Evolutionary conservation across 139 green algal species (phyloP).

Genomic region (Tetraselmis striata): DNA sequence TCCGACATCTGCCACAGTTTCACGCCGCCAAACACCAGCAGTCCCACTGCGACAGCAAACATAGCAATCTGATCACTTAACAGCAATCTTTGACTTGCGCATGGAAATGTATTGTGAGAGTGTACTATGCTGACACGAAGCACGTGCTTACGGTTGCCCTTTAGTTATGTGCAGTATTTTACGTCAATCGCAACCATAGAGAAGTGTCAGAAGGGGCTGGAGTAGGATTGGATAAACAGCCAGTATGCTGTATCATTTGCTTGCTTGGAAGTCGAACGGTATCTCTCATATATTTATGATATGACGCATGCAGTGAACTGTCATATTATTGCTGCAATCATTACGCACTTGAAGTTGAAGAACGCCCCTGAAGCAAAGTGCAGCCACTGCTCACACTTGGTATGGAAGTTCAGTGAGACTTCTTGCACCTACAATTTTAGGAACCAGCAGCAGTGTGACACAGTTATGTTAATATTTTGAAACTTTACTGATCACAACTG

Average conservation of each 20-base stretch:
- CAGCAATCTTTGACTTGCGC: too few species aligned
- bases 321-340: too few species aligned
- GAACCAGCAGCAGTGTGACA: slow-evolving; percentile 56
- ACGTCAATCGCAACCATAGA: slow-evolving; percentile 84
- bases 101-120: too few species aligned
- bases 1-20: slow-evolving; percentile 78
- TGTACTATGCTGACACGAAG: too few species aligned
- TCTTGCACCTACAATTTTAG: slow-evolving; percentile 54
- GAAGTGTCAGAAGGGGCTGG: slow-evolving; percentile 67
- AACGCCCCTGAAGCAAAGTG: slow-evolving; percentile 64
- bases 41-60: too few species aligned
- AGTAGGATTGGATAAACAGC: slow-evolving; percentile 72
- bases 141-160: too few species aligned
- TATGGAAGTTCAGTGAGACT: slow-evolving; percentile 80
- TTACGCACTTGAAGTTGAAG: slow-evolving; percentile 86
- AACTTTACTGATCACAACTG: slow-evolving; percentile 17
- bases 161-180: too few species aligned
- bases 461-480: slow-evolving; percentile 56
- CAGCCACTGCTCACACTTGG: slow-evolving; percentile 77
- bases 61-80: too few species aligned
- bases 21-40: slow-evolving; percentile 62
- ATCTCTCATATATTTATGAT: slow-evolving; percentile 84
- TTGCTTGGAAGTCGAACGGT: slow-evolving; percentile 54
- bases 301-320: too few species aligned
- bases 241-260: slow-evolving; percentile 88